Evolutionary conservation across 78 protist genomes (phyloP).

Genomic region (Salpingoeca rosetta): DNA sequence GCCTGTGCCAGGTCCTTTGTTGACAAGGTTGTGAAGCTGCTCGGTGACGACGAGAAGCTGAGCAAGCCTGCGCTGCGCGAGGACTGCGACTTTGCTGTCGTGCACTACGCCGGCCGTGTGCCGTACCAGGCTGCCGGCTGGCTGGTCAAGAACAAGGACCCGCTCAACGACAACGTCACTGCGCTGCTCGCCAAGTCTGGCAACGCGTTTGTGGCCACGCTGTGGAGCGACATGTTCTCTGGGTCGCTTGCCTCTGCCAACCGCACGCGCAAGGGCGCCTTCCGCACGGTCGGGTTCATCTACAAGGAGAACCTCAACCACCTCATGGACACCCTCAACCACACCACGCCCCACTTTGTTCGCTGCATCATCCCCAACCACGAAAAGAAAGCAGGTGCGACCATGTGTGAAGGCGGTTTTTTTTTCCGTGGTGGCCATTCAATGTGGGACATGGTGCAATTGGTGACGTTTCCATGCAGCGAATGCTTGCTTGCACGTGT

Average conservation of each 20-base stretch:
- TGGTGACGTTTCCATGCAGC: too few species aligned
- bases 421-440: too few species aligned
- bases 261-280: conserved; percentile 51
- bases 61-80: not conserved
- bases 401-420: too few species aligned
- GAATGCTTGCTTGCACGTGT: not conserved
- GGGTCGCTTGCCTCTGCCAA: conserved; percentile 31
- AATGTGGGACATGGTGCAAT: too few species aligned
- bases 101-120: conserved; percentile 74
- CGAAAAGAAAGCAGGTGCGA: conserved; percentile 61
- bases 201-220: conserved; percentile 6
- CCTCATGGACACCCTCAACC: conserved; percentile 64
- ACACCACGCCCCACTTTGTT: conserved; percentile 77
- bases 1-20: conserved; percentile 6
- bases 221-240: conserved; percentile 25
- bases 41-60: conserved; percentile 37
- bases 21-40: conserved; percentile 29
- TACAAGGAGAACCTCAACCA: conserved; percentile 52
- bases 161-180: conserved; percentile 55
- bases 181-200: conserved; percentile 26
- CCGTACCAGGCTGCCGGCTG: conserved; percentile 47
- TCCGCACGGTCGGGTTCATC: conserved; percentile 59
- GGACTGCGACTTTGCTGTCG: conserved; percentile 8
- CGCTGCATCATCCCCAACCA: conserved; percentile 87
- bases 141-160: conserved; percentile 67